phyloP scores from a whole-genome alignment of 2,329 filamentous ascomycete genomes.

The Gnomoniopsis sp. region DNA sequence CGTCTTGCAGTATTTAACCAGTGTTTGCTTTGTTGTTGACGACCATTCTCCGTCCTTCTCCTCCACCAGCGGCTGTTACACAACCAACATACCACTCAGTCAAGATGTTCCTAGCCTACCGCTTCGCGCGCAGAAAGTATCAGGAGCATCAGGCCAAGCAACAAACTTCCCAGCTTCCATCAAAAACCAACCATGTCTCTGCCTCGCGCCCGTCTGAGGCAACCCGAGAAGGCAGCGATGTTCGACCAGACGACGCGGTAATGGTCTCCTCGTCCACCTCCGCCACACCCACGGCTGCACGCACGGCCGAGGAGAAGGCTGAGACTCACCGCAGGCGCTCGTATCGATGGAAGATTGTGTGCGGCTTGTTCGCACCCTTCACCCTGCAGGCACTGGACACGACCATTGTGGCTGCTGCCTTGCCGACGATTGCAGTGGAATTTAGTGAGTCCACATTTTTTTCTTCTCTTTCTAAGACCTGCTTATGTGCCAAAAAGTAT shows the following conservation, averaged over 20 bases:
- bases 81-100: background rate
- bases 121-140: slow-evolving; percentile 22
- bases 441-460: slow-evolving; percentile 44
- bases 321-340: slow-evolving; percentile 30
- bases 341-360: slow-evolving; percentile 57
- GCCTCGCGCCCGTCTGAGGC: background rate
- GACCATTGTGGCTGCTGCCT: slow-evolving; percentile 59
- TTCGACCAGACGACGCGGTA: background rate
- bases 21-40: too few species aligned
- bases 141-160: slow-evolving; percentile 12
- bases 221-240: background rate
- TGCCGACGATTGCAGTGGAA: slow-evolving; percentile 61
- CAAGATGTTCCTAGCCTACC: slow-evolving; percentile 24
- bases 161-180: background rate
- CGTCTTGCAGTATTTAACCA: too few species aligned
- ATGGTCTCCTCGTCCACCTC: background rate
- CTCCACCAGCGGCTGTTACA: background rate
- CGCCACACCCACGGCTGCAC: background rate
- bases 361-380: slow-evolving; percentile 58
- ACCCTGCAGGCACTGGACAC: slow-evolving; percentile 60
- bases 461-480: too few species aligned
- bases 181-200: background rate
- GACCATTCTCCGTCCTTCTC: background rate
- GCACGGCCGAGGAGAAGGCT: slow-evolving; percentile 25
- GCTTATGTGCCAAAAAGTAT: background rate